A percentile compares a stretch with the other conserved stretches of the same genome.
Conservation (phyloP, 164 flowering plant species). For the Dillenia suffruticosa region DNA sequence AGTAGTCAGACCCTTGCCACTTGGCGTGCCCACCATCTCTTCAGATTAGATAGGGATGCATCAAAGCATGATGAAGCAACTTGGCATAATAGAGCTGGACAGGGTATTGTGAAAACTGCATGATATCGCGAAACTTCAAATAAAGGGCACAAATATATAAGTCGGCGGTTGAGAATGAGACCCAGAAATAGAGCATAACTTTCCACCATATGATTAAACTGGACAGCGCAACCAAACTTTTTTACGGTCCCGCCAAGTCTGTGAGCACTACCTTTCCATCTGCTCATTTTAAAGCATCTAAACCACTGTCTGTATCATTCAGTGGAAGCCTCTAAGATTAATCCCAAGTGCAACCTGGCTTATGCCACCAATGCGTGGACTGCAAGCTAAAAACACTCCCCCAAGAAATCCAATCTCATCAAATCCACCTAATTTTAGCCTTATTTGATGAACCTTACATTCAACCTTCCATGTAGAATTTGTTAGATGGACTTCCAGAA, state of each 20-base stretch:
- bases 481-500: too few relatives aligned
- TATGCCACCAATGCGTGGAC: too few relatives aligned
- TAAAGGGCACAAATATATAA: slow-evolving; percentile 8
- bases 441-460: too few relatives aligned
- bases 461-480: too few relatives aligned
- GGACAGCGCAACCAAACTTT: slow-evolving; percentile 1
- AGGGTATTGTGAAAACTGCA: slow-evolving; percentile 15
- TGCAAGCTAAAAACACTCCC: too few relatives aligned
- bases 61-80: slow-evolving; percentile 21
- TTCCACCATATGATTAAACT: neutral
- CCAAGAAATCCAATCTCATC: too few relatives aligned
- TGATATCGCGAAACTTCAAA: slow-evolving; percentile 5
- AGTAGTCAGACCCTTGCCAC: slow-evolving; percentile 17
- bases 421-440: too few relatives aligned
- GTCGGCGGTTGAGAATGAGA: neutral
- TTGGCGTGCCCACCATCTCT: slow-evolving; percentile 22
- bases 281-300: neutral
- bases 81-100: slow-evolving; percentile 11
- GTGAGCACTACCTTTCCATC: slow-evolving; percentile 2
- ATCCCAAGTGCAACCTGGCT: too few relatives aligned
- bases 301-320: too few relatives aligned
- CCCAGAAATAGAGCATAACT: slow-evolving; percentile 8
- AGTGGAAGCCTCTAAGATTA: too few relatives aligned
- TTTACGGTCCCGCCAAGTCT: neutral
- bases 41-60: slow-evolving; percentile 19